Evolutionary conservation across 1,139 yeast genomes (phyloP).

Genomic region (Debaryomyces fabryi): DNA sequence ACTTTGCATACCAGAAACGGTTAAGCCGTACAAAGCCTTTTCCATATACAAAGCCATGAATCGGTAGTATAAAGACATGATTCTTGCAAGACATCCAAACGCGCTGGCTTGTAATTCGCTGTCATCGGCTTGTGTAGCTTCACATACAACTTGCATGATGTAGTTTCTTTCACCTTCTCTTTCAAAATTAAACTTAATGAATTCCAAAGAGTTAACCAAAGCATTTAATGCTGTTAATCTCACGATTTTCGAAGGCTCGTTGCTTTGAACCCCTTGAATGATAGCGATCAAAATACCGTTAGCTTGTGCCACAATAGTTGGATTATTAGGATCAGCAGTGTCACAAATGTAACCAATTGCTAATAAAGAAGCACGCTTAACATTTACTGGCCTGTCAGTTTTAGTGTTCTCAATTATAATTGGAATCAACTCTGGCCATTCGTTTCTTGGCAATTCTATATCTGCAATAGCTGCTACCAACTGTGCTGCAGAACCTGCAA

Average conservation of each 20-base stretch:
- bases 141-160: constrained; percentile 98
- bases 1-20: constrained; percentile 91
- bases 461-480: constrained; percentile 95
- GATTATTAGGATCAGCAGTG: constrained; percentile 83
- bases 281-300: constrained; percentile 93
- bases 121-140: constrained; percentile 90
- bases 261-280: constrained; percentile 90
- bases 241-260: constrained; percentile 74
- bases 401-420: constrained; percentile 84
- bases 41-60: constrained; percentile 97
- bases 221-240: constrained; percentile 92
- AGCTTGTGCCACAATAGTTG: constrained; percentile 79
- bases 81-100: constrained; percentile 91
- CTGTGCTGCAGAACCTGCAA: constrained; percentile 90
- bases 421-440: constrained; percentile 87
- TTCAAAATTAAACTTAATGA: constrained; percentile 84
- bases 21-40: constrained; percentile 87
- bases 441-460: constrained; percentile 83
- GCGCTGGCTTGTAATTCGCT: constrained; percentile 89
- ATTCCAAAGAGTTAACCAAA: constrained; percentile 85
- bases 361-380: constrained; percentile 83
- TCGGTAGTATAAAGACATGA: constrained; percentile 85
- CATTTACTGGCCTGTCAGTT: constrained; percentile 71
- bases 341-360: constrained; percentile 97
- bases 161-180: constrained; percentile 94